A percentile compares a stretch with the other conserved stretches of the same genome.
phyloP scores from a whole-genome alignment of 495 filamentous ascomycete species.

The Trypethelium eluteriae region DNA sequence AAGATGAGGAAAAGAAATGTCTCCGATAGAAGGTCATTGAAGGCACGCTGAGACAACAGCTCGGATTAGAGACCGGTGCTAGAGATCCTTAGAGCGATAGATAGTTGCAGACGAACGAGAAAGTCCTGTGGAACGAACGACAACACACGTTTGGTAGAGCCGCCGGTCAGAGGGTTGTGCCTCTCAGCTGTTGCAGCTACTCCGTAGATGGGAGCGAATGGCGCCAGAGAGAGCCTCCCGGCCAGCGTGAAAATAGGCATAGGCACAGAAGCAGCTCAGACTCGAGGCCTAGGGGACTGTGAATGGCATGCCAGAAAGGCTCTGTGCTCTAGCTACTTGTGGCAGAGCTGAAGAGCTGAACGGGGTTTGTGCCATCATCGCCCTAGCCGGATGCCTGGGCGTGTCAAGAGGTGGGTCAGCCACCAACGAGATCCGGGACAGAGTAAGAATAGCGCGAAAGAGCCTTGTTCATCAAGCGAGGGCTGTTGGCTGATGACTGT shows the following conservation, averaged over 20 bases:
- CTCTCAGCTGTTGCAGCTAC: background rate
- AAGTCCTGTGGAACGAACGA: background rate
- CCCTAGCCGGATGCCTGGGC: background rate
- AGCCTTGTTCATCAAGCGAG: conserved; percentile 1
- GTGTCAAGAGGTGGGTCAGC: background rate
- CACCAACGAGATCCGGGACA: background rate
- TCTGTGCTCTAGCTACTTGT: background rate
- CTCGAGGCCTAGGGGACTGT: background rate
- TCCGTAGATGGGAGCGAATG: background rate
- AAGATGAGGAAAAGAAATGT: background rate
- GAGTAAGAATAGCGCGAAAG: background rate
- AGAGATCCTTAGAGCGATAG: background rate
- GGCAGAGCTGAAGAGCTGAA: conserved; percentile 1
- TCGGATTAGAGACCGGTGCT: background rate
- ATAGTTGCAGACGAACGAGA: conserved; percentile 2
- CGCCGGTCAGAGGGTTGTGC: conserved; percentile 6
- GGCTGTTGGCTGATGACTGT: conserved; percentile 8
- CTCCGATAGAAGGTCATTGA: background rate
- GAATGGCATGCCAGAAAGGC: background rate
- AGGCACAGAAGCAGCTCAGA: background rate
- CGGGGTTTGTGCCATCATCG: background rate
- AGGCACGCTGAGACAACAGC: conserved; percentile 1
- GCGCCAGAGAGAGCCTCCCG: background rate
- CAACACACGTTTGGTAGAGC: background rate
- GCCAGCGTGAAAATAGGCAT: background rate